Evolutionary conservation across 1,284 basidiomycete species (phyloP).

Genomic region (Ganoderma boninense): DNA sequence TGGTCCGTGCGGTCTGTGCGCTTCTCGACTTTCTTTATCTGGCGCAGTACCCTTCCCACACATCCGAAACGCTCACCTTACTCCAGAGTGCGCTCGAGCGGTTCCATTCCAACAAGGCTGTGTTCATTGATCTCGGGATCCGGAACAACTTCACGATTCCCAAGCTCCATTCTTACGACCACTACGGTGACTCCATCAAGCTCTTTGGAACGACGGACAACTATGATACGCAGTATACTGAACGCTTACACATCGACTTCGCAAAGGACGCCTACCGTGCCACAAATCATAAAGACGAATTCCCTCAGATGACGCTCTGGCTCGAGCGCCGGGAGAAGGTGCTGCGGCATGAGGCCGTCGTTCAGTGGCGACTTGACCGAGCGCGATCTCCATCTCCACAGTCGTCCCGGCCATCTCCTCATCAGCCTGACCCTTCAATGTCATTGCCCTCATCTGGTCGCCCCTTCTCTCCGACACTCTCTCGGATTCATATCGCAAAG

Average conservation of each 20-base stretch:
- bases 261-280: conserved; percentile 38
- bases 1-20: conserved; percentile 1
- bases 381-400: too few relatives aligned
- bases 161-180: conserved; percentile 15
- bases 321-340: conserved; percentile 40
- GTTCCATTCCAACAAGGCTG: conserved; percentile 11
- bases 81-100: neutral
- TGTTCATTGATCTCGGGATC: conserved; percentile 23
- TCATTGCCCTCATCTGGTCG: too few relatives aligned
- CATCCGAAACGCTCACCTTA: neutral
- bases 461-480: too few relatives aligned
- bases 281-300: conserved; percentile 45
- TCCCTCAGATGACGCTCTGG: conserved; percentile 48
- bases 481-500: too few relatives aligned
- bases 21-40: conserved; percentile 12
- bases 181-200: conserved; percentile 7
- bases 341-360: neutral
- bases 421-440: too few relatives aligned
- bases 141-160: conserved; percentile 37
- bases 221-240: conserved; percentile 20
- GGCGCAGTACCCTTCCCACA: neutral
- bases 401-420: too few relatives aligned
- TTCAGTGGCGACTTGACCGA: conserved; percentile 8
- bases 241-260: conserved; percentile 16
- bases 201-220: conserved; percentile 15